Percentiles rank a stretch among this genome's conserved stretches.
Evolutionary conservation across 257 asterid species (phyloP).

Genomic region (Datura wrightii): DNA sequence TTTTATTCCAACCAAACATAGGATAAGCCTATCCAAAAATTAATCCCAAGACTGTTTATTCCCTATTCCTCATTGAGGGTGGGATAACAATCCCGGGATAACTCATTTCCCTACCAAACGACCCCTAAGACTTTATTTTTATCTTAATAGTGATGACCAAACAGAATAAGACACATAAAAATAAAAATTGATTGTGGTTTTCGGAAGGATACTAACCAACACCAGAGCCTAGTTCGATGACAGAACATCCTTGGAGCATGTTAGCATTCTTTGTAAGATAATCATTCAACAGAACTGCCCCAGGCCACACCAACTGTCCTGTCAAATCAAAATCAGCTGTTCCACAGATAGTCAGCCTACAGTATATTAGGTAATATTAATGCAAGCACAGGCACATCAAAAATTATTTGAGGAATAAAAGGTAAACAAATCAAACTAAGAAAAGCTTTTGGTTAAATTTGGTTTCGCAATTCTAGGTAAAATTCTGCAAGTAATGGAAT

Average conservation of each 20-base stretch:
- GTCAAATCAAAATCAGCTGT: slow-evolving; percentile 98
- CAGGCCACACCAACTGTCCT: slow-evolving; percentile 98
- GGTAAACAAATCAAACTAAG: background rate
- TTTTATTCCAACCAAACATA: no score
- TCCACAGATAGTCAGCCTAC: slow-evolving; percentile 45
- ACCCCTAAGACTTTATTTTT: background rate
- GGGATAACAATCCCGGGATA: no score
- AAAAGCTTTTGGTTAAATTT: background rate
- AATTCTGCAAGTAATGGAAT: background rate
- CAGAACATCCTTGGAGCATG: slow-evolving; percentile 68
- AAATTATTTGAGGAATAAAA: background rate
- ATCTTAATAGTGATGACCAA: background rate
- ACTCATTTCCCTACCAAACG: no score
- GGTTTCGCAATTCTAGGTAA: background rate
- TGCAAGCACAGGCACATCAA: background rate
- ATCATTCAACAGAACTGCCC: slow-evolving; percentile 80
- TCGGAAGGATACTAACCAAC: slow-evolving; percentile 61
- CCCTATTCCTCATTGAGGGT: no score
- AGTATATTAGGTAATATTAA: slow-evolving; percentile 5
- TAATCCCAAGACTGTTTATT: no score
- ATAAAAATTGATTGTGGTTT: background rate
- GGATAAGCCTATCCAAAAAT: no score
- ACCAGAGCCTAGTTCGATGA: slow-evolving; percentile 92
- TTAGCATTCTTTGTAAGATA: slow-evolving; percentile 74
- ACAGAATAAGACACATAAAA: background rate